A percentile compares a stretch with the other conserved stretches of the same genome.
These are phyloP conservation scores for Blastobotrys buckinghamii DNA, from an alignment of 1,139 yeast species.

Conservation along the genomic window DNA sequence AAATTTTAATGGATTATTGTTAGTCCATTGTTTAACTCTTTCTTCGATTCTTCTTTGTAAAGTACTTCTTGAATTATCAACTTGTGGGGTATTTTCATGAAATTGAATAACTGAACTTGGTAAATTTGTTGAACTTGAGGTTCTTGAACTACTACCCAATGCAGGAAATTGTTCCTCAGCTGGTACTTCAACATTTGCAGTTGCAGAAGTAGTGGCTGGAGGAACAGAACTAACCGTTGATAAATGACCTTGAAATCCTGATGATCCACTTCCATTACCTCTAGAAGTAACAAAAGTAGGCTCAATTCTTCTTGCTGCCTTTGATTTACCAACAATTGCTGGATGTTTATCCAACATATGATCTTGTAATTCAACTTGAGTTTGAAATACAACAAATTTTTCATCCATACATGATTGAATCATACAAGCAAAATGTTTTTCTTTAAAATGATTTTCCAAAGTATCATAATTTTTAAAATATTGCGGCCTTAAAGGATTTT, in stretches of 20 bases:
- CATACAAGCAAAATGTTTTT: slow-evolving; percentile 70
- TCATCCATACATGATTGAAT: slow-evolving; percentile 82
- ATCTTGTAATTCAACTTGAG: slow-evolving; percentile 79
- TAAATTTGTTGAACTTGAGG: slow-evolving; percentile 8
- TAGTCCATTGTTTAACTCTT: slow-evolving; percentile 57
- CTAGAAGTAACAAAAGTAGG: slow-evolving; percentile 18
- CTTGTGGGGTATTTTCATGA: slow-evolving; percentile 28
- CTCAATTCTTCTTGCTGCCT: slow-evolving; percentile 28
- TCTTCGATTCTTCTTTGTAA: slow-evolving; percentile 69
- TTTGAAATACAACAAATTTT: slow-evolving; percentile 85
- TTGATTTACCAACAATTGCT: slow-evolving; percentile 36
- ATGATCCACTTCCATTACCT: not conserved
- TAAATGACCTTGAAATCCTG: slow-evolving; percentile 58
- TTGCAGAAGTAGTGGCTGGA: slow-evolving; percentile 1
- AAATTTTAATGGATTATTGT: slow-evolving; percentile 46
- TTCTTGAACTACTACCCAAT: slow-evolving; percentile 19
- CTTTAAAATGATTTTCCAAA: slow-evolving; percentile 66
- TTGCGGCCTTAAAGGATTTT: slow-evolving; percentile 50
- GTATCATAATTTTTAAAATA: slow-evolving; percentile 74
- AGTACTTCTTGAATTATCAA: slow-evolving; percentile 43
- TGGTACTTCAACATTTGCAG: slow-evolving; percentile 14
- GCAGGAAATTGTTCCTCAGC: slow-evolving; percentile 26
- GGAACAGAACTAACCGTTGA: slow-evolving; percentile 41
- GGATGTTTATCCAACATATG: slow-evolving; percentile 87
- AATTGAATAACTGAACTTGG: slow-evolving; percentile 20